phyloP scores from a whole-genome alignment of 371 early-diverging fungal species.

The Blastocladiella emersonii region DNA sequence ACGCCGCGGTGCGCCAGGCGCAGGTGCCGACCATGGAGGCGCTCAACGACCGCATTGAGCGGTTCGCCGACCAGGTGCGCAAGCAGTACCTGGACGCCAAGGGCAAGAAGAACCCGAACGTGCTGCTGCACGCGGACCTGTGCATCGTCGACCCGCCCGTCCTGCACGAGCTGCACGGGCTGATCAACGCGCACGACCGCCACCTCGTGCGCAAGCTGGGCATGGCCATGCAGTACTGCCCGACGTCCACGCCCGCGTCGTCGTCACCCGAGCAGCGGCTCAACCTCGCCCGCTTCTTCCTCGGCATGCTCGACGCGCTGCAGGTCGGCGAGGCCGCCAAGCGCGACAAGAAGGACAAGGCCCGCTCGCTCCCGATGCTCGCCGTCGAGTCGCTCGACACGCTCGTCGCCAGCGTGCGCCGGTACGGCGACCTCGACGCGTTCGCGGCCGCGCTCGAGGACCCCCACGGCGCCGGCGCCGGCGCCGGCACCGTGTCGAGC shows the following conservation, averaged over 20 bases:
- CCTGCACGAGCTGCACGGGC: background rate
- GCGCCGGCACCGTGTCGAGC: background rate
- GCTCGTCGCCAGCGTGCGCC: background rate
- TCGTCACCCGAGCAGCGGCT: background rate
- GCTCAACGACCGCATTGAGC: background rate
- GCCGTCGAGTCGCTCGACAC: background rate
- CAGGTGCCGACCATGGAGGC: background rate
- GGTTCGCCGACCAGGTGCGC: background rate
- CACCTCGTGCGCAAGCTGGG: background rate
- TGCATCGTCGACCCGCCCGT: background rate
- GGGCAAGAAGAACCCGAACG: background rate
- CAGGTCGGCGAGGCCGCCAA: background rate
- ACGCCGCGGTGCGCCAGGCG: too few relatives aligned
- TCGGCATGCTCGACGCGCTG: background rate
- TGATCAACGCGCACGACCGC: background rate
- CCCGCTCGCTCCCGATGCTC: background rate
- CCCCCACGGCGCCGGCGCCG: background rate
- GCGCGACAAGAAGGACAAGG: background rate
- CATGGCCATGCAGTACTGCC: background rate
- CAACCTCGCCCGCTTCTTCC: background rate
- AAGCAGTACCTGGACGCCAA: background rate
- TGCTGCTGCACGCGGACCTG: background rate
- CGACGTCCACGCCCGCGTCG: too few relatives aligned
- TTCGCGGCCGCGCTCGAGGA: background rate
- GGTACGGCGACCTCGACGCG: background rate